Base-by-base conservation (phyloP, 73 alveolate species). In the Paramecium bursaria region DNA sequence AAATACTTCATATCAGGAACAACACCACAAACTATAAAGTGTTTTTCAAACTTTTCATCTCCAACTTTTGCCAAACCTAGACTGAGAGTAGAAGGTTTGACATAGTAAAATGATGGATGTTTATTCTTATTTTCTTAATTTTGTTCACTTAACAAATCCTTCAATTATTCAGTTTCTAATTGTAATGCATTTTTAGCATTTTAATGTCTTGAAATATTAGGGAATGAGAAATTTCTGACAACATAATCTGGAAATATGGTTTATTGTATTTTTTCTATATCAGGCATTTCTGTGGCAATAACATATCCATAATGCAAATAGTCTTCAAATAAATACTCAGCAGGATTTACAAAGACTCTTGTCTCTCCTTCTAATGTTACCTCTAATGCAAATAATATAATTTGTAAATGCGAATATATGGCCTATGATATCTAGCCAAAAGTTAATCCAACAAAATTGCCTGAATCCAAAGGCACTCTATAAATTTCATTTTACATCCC, bases 1-100 rank as follows among this genome's bases (percentile, higher is more conserved):
- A 96, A 77, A 74, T 96, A 88, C 86, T 94, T 91, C 86, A 96
- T 82, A 50, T 96, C 98, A 49, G 91, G 30, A 10, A 95, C 97
- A 2, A 94, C 94, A 10, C 99, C 99, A 57, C 98, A 96, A 29
- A 96, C 97, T 29, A 96, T 96, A 19, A 94, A 94, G 67, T 96
- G 99, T 74, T 91, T 91, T 52, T 92, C 98, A 29, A 96, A 86
- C 30, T 88, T 92, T 60, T 93, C 86, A 48, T 92, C 97, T 5
- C 76, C 85, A 23, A 33, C 85, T n/a, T 74, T 49, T 10, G 75
- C 57, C 31, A 79, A 61, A 4, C 76, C 74, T 21, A 61, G 15
- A 9, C 85, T 39, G 19, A 53, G 50, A 3, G 76, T 79, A 27
- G 48, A 14, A 14, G 60, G 60, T 25, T 55, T 79, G 11, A 53